Conservation (phyloP, 768 basidiomycete species). For the Phanerochaete carnosa region DNA sequence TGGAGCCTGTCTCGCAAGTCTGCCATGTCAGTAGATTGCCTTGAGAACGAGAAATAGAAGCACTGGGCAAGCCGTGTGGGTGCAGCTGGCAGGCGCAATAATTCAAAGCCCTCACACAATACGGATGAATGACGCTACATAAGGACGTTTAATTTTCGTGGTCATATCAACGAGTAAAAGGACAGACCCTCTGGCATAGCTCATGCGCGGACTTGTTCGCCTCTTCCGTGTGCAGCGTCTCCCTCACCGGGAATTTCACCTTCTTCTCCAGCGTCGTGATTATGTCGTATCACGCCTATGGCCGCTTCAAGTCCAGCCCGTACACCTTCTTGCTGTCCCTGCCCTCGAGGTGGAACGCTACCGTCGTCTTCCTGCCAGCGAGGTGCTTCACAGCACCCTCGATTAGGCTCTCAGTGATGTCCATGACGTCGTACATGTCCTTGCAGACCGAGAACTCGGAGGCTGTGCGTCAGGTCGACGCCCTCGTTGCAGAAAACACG, state of each 20-base stretch:
- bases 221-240: conserved; percentile 82
- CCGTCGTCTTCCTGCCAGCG: conserved; percentile 73
- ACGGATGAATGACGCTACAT: no score
- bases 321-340: conserved; percentile 75
- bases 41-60: no score
- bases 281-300: conserved; percentile 99
- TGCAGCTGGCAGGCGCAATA: no score
- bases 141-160: not conserved
- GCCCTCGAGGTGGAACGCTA: conserved; percentile 91
- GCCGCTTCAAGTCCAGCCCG: conserved; percentile 83
- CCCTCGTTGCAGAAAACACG: conserved; percentile 98
- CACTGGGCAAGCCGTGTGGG: no score
- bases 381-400: conserved; percentile 89
- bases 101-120: no score
- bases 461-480: conserved; percentile 98
- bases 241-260: conserved; percentile 90
- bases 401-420: conserved; percentile 87
- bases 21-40: no score
- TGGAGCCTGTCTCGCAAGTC: no score
- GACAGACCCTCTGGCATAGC: conserved; percentile 73
- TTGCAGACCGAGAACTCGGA: conserved; percentile 99
- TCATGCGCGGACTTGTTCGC: conserved; percentile 87
- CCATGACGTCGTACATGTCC: conserved; percentile 99
- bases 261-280: conserved; percentile 95
- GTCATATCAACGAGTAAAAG: not conserved